Percentiles rank a stretch among this genome's conserved stretches.
Evolutionary conservation across 495 filamentous ascomycete genomes (phyloP).

Genomic region (Penicillium diatomitis): DNA sequence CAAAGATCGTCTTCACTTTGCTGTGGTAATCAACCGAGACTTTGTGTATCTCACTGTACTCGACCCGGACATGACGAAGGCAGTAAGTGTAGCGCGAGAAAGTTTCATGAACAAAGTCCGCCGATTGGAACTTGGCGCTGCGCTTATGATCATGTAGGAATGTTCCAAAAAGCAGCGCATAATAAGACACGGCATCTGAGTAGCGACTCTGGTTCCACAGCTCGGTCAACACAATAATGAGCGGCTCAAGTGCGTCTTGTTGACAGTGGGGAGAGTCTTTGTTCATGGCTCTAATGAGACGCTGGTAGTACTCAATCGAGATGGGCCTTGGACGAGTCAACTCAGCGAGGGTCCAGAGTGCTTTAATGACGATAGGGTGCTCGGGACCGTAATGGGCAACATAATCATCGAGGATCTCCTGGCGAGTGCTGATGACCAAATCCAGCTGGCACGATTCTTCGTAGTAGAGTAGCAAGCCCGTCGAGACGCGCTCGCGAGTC

Average conservation of each 20-base stretch:
- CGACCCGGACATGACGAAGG: constrained; percentile 21
- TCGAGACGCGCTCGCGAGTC: constrained; percentile 18
- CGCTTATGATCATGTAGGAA: constrained; percentile 22
- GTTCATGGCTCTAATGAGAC: constrained; percentile 26
- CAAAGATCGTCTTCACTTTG: constrained; percentile 24
- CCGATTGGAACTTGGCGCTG: constrained; percentile 21
- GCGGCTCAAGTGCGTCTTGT: constrained; percentile 25
- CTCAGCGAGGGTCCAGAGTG: constrained; percentile 28
- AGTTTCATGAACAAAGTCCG: constrained; percentile 20
- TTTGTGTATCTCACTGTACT: constrained; percentile 23
- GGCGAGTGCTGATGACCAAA: constrained; percentile 20
- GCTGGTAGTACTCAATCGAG: constrained; percentile 31
- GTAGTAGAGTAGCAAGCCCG: constrained; percentile 19
- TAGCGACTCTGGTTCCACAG: constrained; percentile 28
- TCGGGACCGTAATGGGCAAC: constrained; percentile 21
- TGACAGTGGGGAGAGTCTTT: constrained; percentile 23
- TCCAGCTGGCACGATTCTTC: constrained; percentile 27
- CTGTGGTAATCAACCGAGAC: constrained; percentile 24
- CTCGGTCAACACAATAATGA: constrained; percentile 30
- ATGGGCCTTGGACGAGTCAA: constrained; percentile 25
- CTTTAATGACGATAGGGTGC: constrained; percentile 24
- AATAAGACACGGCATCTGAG: constrained; percentile 24
- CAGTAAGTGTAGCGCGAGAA: constrained; percentile 27
- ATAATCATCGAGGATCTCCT: constrained; percentile 25
- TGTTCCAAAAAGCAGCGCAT: constrained; percentile 24